Conservation (phyloP, 345 rosid genomes). For the Leavenworthia alabamica region DNA sequence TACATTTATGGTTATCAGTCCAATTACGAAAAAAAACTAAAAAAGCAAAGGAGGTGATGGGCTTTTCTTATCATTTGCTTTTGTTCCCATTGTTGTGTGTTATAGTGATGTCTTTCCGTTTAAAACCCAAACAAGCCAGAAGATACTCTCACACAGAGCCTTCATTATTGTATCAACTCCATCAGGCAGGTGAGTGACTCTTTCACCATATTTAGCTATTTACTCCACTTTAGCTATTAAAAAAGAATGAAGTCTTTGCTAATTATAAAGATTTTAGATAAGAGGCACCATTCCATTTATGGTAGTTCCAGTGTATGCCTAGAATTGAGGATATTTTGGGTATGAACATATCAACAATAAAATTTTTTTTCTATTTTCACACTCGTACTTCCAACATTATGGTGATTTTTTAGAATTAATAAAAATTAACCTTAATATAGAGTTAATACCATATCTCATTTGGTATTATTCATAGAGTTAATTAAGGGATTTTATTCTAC, state of each 20-base stretch:
- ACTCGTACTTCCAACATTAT: too few relatives aligned
- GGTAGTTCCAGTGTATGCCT: not conserved
- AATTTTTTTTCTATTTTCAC: too few relatives aligned
- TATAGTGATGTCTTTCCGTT: too few relatives aligned
- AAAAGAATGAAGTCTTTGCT: not conserved
- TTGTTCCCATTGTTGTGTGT: slow-evolving; percentile 32
- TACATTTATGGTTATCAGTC: not conserved
- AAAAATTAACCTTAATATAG: too few relatives aligned
- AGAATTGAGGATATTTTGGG: not conserved
- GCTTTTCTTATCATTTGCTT: slow-evolving; percentile 17
- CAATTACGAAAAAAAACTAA: slow-evolving; percentile 2
- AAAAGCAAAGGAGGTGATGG: slow-evolving; percentile 16
- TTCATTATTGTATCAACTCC: not conserved
- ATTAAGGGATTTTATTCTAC: too few relatives aligned
- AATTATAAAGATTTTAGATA: not conserved
- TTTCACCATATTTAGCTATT: slow-evolving; percentile 1
- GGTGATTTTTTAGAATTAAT: too few relatives aligned
- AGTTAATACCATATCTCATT: too few relatives aligned
- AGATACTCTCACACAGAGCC: slow-evolving; percentile 13
- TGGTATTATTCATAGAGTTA: too few relatives aligned
- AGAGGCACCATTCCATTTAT: not conserved
- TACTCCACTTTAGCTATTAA: not conserved
- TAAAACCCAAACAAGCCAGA: slow-evolving; percentile 7
- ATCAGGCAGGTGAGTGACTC: not conserved
- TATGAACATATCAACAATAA: slow-evolving; percentile 5